Evolutionary conservation across 2,329 filamentous ascomycete species (phyloP), one percentile per base, ranked within the genome.

Genomic region (Colletotrichum somersetense): DNA sequence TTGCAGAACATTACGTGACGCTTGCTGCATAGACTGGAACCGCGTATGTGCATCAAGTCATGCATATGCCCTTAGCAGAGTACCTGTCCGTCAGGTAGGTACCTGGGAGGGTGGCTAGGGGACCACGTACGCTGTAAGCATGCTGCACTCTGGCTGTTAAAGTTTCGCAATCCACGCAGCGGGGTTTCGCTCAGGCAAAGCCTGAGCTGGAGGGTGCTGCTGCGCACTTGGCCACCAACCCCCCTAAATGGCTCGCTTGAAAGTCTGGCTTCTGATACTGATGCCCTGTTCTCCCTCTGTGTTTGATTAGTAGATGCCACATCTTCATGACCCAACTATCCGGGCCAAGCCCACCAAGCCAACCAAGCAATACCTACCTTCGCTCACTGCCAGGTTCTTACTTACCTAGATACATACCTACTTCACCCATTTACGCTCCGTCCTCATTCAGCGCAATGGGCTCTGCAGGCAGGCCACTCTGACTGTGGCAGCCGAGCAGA

Each of bases 1-100:
- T 64, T 65, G 59, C 70, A 72, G 70, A 70, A 65, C 66, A 70
- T 72, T 70, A 72, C 70, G 66, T 72, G 52, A 64, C 26, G 53
- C 11, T 48, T 20, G 18, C 44, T 33, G 66, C 69, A 69, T 65
- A 53, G 70, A 23, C 46, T 70, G 70, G 69, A 68, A 72, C 59
- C 46, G 46, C 66, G 40, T 70, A 52, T 65, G 61, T 68, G 65
- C 65, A 72, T 63, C 65, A 53, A 61, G 40, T 59, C 46, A 40
- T 72, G 70, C 70, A 70, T 70, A 70, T 61, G 55, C 20, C 23
- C 55, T 48, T 65, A 72, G 70, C 66, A 55, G n/a, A 61, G 55
- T 20, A 26, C 18, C 40, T 33, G 23, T 62, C 35, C 30, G 10
- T 18, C 30, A n/a, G 52, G 50, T 23, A 26, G 10, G 10, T 42